Evolutionary conservation across 73 alveolate genomes (phyloP).

Genomic region (Stentor coeruleus): DNA sequence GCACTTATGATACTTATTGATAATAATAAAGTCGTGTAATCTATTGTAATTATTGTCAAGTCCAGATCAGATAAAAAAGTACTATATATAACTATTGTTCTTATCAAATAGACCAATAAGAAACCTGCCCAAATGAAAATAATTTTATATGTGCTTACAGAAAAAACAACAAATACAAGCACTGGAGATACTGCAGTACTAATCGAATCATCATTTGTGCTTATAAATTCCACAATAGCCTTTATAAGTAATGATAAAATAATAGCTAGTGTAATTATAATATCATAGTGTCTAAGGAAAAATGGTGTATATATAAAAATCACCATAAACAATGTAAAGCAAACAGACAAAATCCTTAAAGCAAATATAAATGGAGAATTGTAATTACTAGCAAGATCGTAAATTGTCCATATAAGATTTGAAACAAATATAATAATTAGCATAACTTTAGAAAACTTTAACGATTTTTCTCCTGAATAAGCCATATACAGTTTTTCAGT

Average conservation of each 20-base stretch:
- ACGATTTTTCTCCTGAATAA: background rate
- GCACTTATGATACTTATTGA: background rate
- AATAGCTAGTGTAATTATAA: background rate
- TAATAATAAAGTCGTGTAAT: background rate
- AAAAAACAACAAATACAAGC: background rate
- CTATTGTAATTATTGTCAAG: background rate
- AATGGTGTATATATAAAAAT: background rate
- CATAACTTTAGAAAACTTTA: background rate
- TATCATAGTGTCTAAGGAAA: background rate
- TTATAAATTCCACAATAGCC: background rate
- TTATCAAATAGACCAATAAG: background rate
- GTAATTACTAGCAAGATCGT: background rate
- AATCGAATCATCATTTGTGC: background rate
- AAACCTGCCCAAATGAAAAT: background rate
- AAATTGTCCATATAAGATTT: background rate
- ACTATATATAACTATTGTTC: background rate
- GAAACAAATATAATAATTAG: background rate
- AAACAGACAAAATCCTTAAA: background rate
- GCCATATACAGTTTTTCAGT: background rate
- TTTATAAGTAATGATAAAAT: background rate
- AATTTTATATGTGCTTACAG: background rate
- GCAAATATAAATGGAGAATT: background rate
- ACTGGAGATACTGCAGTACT: conserved; percentile 17
- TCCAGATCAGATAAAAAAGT: background rate
- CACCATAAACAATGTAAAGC: background rate